phyloP scores from a whole-genome alignment of 441 rosid genomes.

The Arabidopsis hybrid region DNA sequence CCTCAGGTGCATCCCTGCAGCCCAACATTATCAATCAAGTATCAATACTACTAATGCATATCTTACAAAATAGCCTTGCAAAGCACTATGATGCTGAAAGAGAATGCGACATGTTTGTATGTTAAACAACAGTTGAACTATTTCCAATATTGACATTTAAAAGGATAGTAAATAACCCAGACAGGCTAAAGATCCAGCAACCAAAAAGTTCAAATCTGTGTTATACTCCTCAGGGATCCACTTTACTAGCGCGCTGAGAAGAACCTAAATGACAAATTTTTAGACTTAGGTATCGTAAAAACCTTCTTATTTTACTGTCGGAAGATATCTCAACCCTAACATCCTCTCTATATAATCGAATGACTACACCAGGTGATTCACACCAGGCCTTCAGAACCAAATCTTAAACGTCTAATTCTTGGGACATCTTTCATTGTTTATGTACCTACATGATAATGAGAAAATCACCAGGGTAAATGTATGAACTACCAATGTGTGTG shows the following conservation, averaged over 20 bases:
- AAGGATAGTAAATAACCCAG: constrained; percentile 13
- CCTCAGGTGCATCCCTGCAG: constrained; percentile 88
- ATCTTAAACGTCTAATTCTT: constrained; percentile 21
- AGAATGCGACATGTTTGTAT: constrained; percentile 12
- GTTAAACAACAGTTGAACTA: constrained; percentile 19
- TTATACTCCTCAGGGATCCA: constrained; percentile 19
- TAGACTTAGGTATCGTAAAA: constrained; percentile 13
- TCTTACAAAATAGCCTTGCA: constrained; percentile 14
- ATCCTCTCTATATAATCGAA: constrained; percentile 27
- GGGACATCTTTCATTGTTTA: constrained; percentile 18
- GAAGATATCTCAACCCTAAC: constrained; percentile 7
- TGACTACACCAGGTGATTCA: constrained; percentile 26
- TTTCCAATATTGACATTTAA: constrained; percentile 9
- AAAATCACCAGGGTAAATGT: constrained; percentile 20
- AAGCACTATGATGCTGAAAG: background rate
- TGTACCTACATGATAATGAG: constrained; percentile 22
- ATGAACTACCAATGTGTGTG: constrained; percentile 30
- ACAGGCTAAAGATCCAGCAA: constrained; percentile 21
- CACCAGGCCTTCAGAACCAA: constrained; percentile 30
- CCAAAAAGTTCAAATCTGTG: constrained; percentile 9
- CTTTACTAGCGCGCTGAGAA: constrained; percentile 12
- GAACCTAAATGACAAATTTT: constrained; percentile 2
- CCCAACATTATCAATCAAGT: constrained; percentile 44
- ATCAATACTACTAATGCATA: constrained; percentile 36
- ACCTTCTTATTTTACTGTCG: constrained; percentile 10